These are phyloP conservation scores for Syzygium aromaticum DNA, from an alignment of 345 rosid genomes.

Conservation along the genomic window DNA sequence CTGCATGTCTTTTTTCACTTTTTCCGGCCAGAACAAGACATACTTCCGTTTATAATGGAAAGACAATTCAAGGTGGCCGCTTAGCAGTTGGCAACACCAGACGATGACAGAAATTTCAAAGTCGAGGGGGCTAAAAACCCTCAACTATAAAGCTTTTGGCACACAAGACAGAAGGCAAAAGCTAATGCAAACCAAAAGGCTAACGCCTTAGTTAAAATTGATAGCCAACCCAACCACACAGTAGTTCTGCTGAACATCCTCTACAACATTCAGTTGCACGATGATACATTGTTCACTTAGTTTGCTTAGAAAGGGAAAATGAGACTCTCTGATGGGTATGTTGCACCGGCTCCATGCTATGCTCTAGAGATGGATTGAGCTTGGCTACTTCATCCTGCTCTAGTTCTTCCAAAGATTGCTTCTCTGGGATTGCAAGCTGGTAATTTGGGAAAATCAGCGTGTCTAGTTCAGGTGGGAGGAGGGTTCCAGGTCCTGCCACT, in stretches of 20 bases:
- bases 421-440: constrained; percentile 62
- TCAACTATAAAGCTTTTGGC: neutral
- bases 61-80: neutral
- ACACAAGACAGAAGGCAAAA: neutral
- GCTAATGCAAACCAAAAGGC: neutral
- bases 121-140: neutral
- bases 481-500: constrained; percentile 50
- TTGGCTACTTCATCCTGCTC: constrained; percentile 74
- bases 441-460: constrained; percentile 69
- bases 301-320: constrained; percentile 49
- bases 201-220: neutral
- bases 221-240: neutral
- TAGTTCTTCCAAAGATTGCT: constrained; percentile 51
- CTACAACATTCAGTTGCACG: neutral
- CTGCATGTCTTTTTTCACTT: neutral
- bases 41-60: neutral
- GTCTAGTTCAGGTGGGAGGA: constrained; percentile 81
- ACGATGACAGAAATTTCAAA: neutral
- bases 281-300: constrained; percentile 16
- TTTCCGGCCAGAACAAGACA: neutral
- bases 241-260: neutral
- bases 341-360: constrained; percentile 24
- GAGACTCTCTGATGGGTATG: constrained; percentile 50
- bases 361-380: constrained; percentile 42
- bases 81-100: neutral